These are phyloP conservation scores for Fusarium solani-melongenae DNA, from an alignment of 2,329 filamentous ascomycete genomes.

Conservation along the genomic window DNA sequence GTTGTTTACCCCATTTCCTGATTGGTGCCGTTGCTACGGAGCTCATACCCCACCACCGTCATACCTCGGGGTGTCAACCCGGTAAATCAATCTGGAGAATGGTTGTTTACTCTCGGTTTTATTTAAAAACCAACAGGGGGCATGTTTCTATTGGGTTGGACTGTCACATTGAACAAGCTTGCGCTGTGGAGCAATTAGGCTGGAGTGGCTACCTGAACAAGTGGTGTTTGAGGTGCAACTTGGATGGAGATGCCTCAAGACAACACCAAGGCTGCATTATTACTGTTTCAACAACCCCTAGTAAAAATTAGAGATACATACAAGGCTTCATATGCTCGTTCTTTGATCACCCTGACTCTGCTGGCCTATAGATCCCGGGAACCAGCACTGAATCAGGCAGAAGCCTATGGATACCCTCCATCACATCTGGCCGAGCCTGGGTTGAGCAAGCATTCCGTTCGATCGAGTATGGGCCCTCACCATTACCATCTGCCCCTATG, in stretches of 20 bases:
- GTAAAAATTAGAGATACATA: background rate
- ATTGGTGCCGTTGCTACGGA: slow-evolving; percentile 48
- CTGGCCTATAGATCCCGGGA: background rate
- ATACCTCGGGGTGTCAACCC: slow-evolving; percentile 18
- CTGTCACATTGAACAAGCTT: background rate
- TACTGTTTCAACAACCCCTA: background rate
- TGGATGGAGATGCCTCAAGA: background rate
- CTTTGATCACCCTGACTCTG: background rate
- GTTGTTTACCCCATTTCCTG: slow-evolving; percentile 47
- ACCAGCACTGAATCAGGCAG: background rate
- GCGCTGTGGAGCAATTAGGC: background rate
- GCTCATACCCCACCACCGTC: slow-evolving; percentile 40
- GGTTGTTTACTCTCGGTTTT: background rate
- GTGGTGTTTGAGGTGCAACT: background rate
- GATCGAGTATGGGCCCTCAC: background rate
- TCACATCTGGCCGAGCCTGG: background rate
- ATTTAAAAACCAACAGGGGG: background rate
- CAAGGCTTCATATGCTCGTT: background rate
- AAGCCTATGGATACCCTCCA: background rate
- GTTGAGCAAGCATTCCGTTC: background rate
- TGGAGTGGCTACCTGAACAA: background rate
- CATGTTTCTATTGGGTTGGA: background rate
- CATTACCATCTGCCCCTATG: slow-evolving; percentile 35
- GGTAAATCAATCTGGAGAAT: background rate
- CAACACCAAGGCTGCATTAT: background rate